Percentiles rank a stretch among this genome's conserved stretches.
These are phyloP conservation scores for Nigrograna mackinnonii DNA, from an alignment of 2,329 filamentous ascomycete species.

Conservation along the genomic window DNA sequence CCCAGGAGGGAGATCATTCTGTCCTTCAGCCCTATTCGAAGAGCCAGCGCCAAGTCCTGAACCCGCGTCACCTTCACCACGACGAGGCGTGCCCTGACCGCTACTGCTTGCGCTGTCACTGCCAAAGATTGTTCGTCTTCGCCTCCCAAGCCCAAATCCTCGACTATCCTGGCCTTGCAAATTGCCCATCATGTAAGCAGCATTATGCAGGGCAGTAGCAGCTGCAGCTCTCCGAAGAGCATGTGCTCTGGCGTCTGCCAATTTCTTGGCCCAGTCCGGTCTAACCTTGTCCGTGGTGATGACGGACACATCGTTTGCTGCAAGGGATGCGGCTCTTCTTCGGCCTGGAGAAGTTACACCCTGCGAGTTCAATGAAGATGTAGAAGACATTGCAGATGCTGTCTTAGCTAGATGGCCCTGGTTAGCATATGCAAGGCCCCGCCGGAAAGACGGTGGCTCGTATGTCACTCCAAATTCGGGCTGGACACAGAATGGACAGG, in stretches of 20 bases:
- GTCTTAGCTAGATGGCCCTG: conserved; percentile 56
- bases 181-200: conserved; percentile 82
- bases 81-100: conserved; percentile 48
- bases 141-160: conserved; percentile 52
- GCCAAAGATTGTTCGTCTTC: conserved; percentile 55
- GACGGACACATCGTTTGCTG: conserved; percentile 80
- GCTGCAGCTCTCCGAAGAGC: conserved; percentile 86
- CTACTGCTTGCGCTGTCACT: conserved; percentile 50
- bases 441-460: conserved; percentile 82
- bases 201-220: conserved; percentile 91
- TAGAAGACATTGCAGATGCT: conserved; percentile 80
- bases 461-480: conserved; percentile 97
- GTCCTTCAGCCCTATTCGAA: conserved; percentile 35
- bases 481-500: conserved; percentile 93
- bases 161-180: conserved; percentile 50
- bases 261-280: conserved; percentile 91
- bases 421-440: conserved; percentile 74
- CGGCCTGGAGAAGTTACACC: conserved; percentile 48
- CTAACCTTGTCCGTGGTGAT: conserved; percentile 91
- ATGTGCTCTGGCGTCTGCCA: conserved; percentile 82
- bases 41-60: conserved; percentile 28
- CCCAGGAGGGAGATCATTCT: conserved; percentile 41
- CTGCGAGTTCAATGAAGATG: conserved; percentile 73
- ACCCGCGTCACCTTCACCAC: conserved; percentile 33
- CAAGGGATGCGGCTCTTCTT: conserved; percentile 70